Base-by-base conservation (phyloP, 179 eudicot species). In the Pouteria campechiana region DNA sequence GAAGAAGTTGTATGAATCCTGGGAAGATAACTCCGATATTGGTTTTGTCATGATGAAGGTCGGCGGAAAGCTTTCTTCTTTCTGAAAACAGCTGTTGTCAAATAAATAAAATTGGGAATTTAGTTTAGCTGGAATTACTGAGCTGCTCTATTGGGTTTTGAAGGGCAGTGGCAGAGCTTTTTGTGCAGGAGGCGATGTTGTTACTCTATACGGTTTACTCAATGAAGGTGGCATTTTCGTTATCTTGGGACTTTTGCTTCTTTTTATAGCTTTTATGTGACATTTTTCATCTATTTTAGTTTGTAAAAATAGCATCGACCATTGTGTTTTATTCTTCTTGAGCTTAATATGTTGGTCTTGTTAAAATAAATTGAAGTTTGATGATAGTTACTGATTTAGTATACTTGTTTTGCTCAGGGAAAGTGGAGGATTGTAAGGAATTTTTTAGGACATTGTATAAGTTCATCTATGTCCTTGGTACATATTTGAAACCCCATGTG, bases 151-250 rank as follows among this genome's bases (percentile, higher is more conserved):
- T n/a, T n/a, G n/a, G n/a, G n/a, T 64, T 58, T 54, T 56, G 55
- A 71, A 88, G 97, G 97, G 97, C 40, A 76, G 87, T 41, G 92
- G 84, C 68, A 76, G 83, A 69, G 90, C 97, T 34, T 88, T 75
- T 73, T 72, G 80, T 63, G 92, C 97, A 40, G 97, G 94, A 40
- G 97, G 90, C 46, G 94, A 88, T 64, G 67, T 88, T 38, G 76
- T 83, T 37, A 6, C 74, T 23, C 58, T 88, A 7, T 80, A 69
- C 55, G 61, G 46, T 50, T 55, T 46, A 20, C 42, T 80, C 11
- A 67, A 48, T 29, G 27, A 69, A 80, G 97, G 97, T 83, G 32
- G 32, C 9, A 36, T 36, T 36, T 21, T 14, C 2, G 2, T 36
- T 13, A 14, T 9, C 9, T 36, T 9, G 17, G 17, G 41, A 21